Conservation (phyloP, 2,329 filamentous ascomycete species). For the Fusarium euwallaceae region DNA sequence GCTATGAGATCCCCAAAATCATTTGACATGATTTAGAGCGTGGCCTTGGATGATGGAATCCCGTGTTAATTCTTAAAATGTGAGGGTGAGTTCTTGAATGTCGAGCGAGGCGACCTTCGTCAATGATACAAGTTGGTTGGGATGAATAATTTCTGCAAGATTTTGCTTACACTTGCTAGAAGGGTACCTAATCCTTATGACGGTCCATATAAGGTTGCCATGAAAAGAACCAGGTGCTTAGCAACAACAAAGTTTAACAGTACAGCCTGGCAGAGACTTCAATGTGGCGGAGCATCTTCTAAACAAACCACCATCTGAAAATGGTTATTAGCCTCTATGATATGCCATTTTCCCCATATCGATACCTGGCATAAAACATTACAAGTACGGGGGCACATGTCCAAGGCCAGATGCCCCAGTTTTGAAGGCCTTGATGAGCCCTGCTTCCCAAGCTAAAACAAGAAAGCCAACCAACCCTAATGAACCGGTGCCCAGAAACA, state of each 20-base stretch:
- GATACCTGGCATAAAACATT: not conserved
- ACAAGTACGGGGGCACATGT: not conserved
- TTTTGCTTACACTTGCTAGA: not conserved
- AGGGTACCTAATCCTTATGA: not conserved
- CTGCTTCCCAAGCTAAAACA: not conserved
- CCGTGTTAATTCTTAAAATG: not conserved
- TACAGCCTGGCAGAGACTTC: not conserved
- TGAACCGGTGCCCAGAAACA: not conserved
- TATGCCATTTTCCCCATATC: not conserved
- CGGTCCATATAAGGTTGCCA: not conserved
- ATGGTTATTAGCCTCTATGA: not conserved
- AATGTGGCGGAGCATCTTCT: no score
- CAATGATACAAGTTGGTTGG: not conserved
- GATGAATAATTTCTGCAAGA: not conserved
- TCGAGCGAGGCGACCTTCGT: not conserved
- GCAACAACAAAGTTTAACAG: not conserved
- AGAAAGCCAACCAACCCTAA: slow-evolving; percentile 1
- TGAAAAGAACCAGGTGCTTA: not conserved
- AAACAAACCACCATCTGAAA: not conserved
- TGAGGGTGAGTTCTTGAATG: not conserved
- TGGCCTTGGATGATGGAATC: not conserved
- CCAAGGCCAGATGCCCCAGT: not conserved
- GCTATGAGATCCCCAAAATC: not conserved
- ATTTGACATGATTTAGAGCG: not conserved
- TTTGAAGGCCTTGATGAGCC: not conserved